These are phyloP conservation scores for Austroboletus novae-zelandiae DNA, from an alignment of 1,284 basidiomycete species.

Conservation along the genomic window DNA sequence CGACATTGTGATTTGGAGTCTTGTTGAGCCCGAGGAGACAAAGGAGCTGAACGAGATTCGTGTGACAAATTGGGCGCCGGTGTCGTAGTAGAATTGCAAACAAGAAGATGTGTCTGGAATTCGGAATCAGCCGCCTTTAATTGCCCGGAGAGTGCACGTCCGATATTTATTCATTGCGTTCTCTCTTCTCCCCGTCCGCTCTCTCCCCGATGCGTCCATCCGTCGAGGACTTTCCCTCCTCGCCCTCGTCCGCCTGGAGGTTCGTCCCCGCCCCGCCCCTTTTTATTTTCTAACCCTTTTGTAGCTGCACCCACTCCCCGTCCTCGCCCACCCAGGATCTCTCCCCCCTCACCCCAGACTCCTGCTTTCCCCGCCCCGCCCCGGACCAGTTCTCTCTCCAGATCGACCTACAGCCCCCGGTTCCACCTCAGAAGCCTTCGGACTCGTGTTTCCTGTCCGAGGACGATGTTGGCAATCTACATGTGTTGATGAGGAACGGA, in stretches of 20 bases:
- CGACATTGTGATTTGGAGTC: neutral
- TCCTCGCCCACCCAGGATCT: slow-evolving; percentile 11
- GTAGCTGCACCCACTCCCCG: slow-evolving; percentile 19
- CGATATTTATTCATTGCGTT: slow-evolving; percentile 12
- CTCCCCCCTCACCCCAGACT: slow-evolving; percentile 23
- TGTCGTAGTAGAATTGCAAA: neutral
- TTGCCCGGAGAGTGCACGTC: slow-evolving; percentile 2
- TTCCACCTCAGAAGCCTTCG: neutral
- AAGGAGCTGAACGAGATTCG: neutral
- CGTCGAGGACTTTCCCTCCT: slow-evolving; percentile 10
- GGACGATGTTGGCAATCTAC: slow-evolving; percentile 14
- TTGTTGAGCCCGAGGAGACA: neutral
- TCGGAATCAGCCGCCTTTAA: slow-evolving; percentile 6
- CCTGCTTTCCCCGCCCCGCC: slow-evolving; percentile 4
- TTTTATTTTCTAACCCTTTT: neutral
- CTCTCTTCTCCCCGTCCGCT: neutral
- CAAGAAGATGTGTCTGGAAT: neutral
- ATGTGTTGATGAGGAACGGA: slow-evolving; percentile 14
- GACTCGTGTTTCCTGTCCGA: slow-evolving; percentile 10
- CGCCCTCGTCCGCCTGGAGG: slow-evolving; percentile 27
- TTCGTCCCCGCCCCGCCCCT: slow-evolving; percentile 9
- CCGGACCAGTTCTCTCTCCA: slow-evolving; percentile 20
- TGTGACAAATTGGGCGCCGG: neutral
- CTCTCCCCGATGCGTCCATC: slow-evolving; percentile 10
- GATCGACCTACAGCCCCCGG: slow-evolving; percentile 6